Conservation (phyloP, 1,139 yeast species). For the Candida freyschussii region DNA sequence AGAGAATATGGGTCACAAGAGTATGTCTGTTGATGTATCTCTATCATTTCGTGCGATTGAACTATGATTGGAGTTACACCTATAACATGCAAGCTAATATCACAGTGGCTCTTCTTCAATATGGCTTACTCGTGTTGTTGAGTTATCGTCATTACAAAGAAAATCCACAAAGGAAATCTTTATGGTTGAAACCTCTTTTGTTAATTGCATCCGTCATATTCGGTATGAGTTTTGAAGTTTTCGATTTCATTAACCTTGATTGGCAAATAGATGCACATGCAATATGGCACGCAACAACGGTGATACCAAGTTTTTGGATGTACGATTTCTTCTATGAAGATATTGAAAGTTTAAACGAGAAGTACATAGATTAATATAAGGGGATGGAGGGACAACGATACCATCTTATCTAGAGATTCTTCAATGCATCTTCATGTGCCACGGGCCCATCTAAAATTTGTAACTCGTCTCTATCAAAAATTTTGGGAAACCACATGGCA, state of each 20-base stretch:
- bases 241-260: conserved; percentile 76
- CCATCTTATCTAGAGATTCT: conserved; percentile 26
- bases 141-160: conserved; percentile 29
- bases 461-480: conserved; percentile 62
- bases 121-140: conserved; percentile 36
- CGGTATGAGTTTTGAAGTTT: conserved; percentile 84
- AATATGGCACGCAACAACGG: conserved; percentile 82
- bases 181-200: conserved; percentile 42
- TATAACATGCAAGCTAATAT: conserved; percentile 94
- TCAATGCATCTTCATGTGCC: conserved; percentile 33
- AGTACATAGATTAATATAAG: conserved; percentile 12
- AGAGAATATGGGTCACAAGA: conserved; percentile 32
- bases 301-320: conserved; percentile 47
- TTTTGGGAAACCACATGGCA: conserved; percentile 53
- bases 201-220: conserved; percentile 49
- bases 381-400: neutral
- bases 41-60: conserved; percentile 62
- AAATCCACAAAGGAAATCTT: conserved; percentile 15
- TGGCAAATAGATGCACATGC: conserved; percentile 88
- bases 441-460: conserved; percentile 52
- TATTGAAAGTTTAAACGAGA: conserved; percentile 15
- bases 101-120: conserved; percentile 69
- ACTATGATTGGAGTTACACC: conserved; percentile 81
- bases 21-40: conserved; percentile 47
- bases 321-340: conserved; percentile 35